Base-by-base conservation (phyloP, 139 green algal species). In the Bryopsis sp. region DNA sequence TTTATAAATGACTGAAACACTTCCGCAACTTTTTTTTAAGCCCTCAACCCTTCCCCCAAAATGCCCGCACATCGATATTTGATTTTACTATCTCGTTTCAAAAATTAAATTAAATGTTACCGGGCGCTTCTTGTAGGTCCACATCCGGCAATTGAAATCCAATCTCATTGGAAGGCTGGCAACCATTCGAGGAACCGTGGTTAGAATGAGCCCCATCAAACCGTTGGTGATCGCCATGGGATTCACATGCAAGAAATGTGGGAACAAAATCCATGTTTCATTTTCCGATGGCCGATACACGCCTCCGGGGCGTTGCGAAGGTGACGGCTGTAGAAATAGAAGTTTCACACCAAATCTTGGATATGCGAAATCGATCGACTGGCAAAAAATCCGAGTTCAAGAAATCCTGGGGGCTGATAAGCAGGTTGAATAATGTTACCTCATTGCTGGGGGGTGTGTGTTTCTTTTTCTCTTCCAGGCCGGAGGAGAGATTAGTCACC, bases 191-290 rank as follows among this genome's bases (percentile, higher is more conserved):
- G 90, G 90, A 48, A 96, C 86, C 0, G 85, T 96, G 0, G 78
- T 90, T 47, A 79, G 89, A 6, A 77, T 85, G 62, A 86, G 80
- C 24, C 71, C 76, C 2, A 71, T 88, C 32, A 76, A 74, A 32
- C 85, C 89, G 0, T 67, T 93, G 38, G 75, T 93, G 7, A 79
- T 60, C 0, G 35, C 70, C 4, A 85, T 96, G 82, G 63, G 72
- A 24, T 95, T 94, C 72, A 73, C 79, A 0, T 97, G 90, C 74
- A 78, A 67, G 65, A 91, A 88, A 76, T 95, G 88, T 71, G 76
- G 81, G 47, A 54, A 37, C 34, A 47, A 31, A 1, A 62, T 61
- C 2, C 8, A n/a, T 15, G 2, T 68, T 22, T 7, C 33, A 3
- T 88, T 93, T 37, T 47, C 60, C 0, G 86, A 92, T 71, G 59